phyloP scores from a whole-genome alignment of 169 alveolate species.

The Eimeria zaria region DNA sequence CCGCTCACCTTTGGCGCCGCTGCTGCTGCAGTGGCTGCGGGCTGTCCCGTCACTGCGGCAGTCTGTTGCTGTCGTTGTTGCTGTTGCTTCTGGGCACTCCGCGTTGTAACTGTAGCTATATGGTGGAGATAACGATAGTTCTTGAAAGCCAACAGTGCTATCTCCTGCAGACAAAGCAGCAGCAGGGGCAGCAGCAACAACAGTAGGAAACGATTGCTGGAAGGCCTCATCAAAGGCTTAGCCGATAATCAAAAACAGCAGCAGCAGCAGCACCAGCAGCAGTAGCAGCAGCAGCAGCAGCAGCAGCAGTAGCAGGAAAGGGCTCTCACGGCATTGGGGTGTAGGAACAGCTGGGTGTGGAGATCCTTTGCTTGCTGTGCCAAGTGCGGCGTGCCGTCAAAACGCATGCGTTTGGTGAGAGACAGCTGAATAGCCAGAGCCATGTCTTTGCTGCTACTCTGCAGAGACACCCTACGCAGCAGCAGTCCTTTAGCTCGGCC shows the following conservation, averaged over 20 bases:
- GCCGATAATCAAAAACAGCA: background rate
- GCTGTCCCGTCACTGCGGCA: slow-evolving; percentile 27
- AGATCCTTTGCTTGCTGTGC: slow-evolving; percentile 37
- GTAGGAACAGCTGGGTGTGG: slow-evolving; percentile 50
- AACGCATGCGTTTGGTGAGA: slow-evolving; percentile 52
- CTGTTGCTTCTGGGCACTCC: slow-evolving; percentile 13
- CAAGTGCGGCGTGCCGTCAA: slow-evolving; percentile 5
- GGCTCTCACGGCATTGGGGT: slow-evolving; percentile 24
- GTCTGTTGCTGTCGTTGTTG: background rate
- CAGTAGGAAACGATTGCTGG: background rate
- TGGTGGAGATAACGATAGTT: slow-evolving; percentile 38
- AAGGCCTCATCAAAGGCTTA: background rate
- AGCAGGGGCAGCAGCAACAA: slow-evolving; percentile 9
- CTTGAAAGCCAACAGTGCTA: slow-evolving; percentile 36
- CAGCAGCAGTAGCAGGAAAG: background rate
- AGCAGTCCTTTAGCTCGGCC: background rate
- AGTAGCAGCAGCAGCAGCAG: slow-evolving; percentile 22
- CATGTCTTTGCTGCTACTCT: slow-evolving; percentile 40
- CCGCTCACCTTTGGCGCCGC: slow-evolving; percentile 10
- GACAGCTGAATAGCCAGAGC: slow-evolving; percentile 53
- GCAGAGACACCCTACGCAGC: slow-evolving; percentile 12
- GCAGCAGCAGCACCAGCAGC: slow-evolving; percentile 28
- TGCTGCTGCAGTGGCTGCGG: slow-evolving; percentile 25
- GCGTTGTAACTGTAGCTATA: background rate
- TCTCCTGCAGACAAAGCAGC: slow-evolving; percentile 24